phyloP scores from a whole-genome alignment of 2,329 filamentous ascomycete species.

The Penicillium vulpinum region DNA sequence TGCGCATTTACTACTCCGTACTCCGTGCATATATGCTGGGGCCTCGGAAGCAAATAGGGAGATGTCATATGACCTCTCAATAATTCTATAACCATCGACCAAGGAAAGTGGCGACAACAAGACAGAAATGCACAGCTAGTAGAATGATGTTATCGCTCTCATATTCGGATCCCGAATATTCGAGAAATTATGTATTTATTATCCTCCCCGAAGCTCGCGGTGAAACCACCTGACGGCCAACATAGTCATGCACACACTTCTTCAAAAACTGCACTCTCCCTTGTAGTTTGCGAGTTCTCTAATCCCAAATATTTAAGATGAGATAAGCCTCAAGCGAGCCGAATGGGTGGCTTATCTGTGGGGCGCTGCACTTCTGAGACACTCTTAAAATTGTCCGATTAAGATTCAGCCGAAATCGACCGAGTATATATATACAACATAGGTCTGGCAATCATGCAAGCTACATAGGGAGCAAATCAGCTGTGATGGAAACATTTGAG shows the following conservation, averaged over 20 bases:
- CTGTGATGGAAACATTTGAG: constrained; percentile 3
- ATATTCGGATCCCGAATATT: background rate
- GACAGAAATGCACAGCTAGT: too few species aligned
- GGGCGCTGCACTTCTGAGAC: background rate
- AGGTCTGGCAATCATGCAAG: too few species aligned
- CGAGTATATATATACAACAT: too few species aligned
- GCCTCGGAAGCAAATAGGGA: too few species aligned
- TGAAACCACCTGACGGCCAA: background rate
- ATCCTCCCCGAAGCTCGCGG: background rate
- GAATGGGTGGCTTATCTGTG: background rate
- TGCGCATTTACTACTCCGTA: too few species aligned
- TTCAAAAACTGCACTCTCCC: background rate
- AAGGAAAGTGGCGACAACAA: background rate
- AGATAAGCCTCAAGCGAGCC: background rate
- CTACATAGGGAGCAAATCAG: background rate
- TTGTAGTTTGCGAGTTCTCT: background rate
- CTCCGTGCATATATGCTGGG: too few species aligned
- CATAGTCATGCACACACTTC: background rate
- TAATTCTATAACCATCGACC: background rate
- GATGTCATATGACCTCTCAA: too few species aligned
- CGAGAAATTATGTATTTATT: background rate
- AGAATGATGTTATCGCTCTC: background rate
- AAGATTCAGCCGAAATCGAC: too few species aligned
- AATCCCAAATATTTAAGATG: background rate
- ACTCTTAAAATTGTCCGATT: too few species aligned